Evolutionary conservation across 2,329 filamentous ascomycete genomes (phyloP), one percentile per base, ranked within the genome.

Genomic region (Apiospora rasikravindrae): DNA sequence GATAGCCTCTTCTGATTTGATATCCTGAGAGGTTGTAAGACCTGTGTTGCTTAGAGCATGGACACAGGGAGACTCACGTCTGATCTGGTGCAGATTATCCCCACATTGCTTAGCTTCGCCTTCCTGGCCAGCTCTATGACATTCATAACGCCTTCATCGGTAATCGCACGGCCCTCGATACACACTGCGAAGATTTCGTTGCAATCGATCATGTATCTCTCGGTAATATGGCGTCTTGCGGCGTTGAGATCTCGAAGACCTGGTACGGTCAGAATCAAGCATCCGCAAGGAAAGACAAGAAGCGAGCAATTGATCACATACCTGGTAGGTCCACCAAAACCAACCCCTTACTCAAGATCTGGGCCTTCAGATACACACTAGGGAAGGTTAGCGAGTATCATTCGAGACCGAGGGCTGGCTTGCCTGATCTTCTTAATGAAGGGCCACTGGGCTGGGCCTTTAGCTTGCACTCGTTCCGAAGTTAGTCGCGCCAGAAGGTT

Each of bases 321-420:
- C 84, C 85, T 37, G 86, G 86, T 19, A 88, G 81, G 71, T 88
- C 86, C 0, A 85, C 85, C 5, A 88, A 80, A 4, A 87, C 75
- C 0, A 88, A 78, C 0, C 86, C 86, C 71, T 83, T 84, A 71
- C 84, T 86, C 11, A 88, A 75, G 24, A 87, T 86, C 71, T 85
- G 77, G 0, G 86, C 72, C 6, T 67, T 45, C n/a, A 67, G 44
- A 13, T 67, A 67, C 4, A 67, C 66, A 44, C 66, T 67, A 14
- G 19, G 8, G 14, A 4, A 44, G 40, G 40, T 67, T 45, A 67
- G 40, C 10, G 2, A 8, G 6, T 4, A 22, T 67, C 26, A 13
- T 8, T 16, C 19, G 6, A 26, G n/a, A 1, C 26, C 11, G 2
- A n/a, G 26, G 37, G 40, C 4, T 29, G 57, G 57, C 81, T 51